Conservation (phyloP, 768 basidiomycete species). For the Lentinula guzmanii region DNA sequence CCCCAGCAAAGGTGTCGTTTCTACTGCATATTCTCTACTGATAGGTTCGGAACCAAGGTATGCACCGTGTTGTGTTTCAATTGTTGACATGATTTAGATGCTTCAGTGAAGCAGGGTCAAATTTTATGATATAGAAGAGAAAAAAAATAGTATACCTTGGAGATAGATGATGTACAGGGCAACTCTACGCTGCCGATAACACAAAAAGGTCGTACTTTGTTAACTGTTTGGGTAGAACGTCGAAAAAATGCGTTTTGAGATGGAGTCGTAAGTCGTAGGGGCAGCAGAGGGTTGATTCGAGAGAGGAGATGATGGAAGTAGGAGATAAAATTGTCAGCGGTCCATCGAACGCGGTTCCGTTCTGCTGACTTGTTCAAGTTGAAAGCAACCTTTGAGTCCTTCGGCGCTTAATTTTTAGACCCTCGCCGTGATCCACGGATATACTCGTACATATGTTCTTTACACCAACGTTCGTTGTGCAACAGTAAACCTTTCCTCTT, state of each 20-base stretch:
- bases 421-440: too few species aligned
- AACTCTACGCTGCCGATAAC: neutral
- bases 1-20: neutral
- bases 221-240: neutral
- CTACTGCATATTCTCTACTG: neutral
- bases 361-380: too few species aligned
- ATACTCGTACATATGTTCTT: too few species aligned
- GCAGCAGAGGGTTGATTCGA: too few species aligned
- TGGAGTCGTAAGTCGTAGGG: neutral
- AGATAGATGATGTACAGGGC: neutral
- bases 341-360: too few species aligned
- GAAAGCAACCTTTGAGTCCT: too few species aligned
- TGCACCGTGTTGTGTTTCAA: constrained; percentile 2
- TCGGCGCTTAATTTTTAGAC: too few species aligned
- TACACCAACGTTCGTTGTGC: too few species aligned
- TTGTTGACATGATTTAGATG: neutral
- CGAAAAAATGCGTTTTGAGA: neutral
- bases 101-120: neutral
- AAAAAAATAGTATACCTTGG: neutral
- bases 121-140: too few species aligned
- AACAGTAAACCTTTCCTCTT: too few species aligned
- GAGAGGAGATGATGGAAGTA: too few species aligned
- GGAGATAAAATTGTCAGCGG: too few species aligned
- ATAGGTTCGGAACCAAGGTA: neutral
- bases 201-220: neutral